phyloP scores from a whole-genome alignment of 2,329 filamentous ascomycete genomes.

The Exophiala viscosa region DNA sequence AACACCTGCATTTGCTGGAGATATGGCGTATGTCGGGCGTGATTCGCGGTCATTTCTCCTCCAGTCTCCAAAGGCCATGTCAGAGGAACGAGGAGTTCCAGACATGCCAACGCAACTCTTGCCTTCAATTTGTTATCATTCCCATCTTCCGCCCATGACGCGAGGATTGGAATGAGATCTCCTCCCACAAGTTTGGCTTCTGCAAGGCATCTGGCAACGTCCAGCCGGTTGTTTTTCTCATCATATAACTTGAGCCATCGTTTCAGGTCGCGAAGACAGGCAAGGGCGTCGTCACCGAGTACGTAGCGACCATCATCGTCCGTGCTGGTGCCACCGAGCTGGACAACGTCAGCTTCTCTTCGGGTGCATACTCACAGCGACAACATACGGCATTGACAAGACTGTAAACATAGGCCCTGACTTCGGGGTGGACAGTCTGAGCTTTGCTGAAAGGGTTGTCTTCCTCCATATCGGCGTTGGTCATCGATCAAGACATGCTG shows the following conservation, averaged over 20 bases:
- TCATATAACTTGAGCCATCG: conserved; percentile 95
- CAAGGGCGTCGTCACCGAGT: conserved; percentile 87
- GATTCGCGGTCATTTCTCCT: conserved; percentile 83
- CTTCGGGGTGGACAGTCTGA: conserved; percentile 77
- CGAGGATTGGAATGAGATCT: conserved; percentile 84
- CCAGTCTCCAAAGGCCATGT: conserved; percentile 89
- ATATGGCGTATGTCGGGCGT: conserved; percentile 86
- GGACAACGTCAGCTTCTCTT: conserved; percentile 17
- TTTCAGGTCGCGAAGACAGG: conserved; percentile 87
- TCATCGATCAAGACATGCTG: conserved; percentile 3
- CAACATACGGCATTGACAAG: conserved; percentile 81
- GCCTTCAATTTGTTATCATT: conserved; percentile 71
- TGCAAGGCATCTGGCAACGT: conserved; percentile 87
- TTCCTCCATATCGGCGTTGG: conserved; percentile 36
- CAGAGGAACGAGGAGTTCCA: conserved; percentile 85
- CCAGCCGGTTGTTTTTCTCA: conserved; percentile 87
- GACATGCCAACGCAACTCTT: conserved; percentile 75
- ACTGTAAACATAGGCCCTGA: conserved; percentile 88
- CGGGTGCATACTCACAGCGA: conserved; percentile 14
- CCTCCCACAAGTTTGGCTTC: conserved; percentile 89
- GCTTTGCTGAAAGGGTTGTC: conserved; percentile 45
- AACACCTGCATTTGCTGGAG: conserved; percentile 80
- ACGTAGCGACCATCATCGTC: conserved; percentile 80
- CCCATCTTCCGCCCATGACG: conserved; percentile 70
- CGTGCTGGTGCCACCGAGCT: conserved; percentile 80